Evolutionary conservation across 495 filamentous ascomycete genomes (phyloP), one percentile per base, ranked within the genome.

Genomic region (Pseudomonodictys pantanalensis): DNA sequence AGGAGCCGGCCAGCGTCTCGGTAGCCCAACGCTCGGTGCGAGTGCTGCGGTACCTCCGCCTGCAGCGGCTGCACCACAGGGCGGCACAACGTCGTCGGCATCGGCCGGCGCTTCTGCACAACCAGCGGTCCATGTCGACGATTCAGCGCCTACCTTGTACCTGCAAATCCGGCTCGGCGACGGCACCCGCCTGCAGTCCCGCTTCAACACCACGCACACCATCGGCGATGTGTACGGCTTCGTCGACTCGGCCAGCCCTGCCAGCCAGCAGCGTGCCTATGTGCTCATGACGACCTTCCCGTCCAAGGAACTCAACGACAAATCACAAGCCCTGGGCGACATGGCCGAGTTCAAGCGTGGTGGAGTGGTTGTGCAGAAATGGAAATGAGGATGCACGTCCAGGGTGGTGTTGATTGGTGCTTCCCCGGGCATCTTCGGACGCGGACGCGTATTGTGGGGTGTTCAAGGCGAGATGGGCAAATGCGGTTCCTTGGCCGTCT

Each of bases 261-360:
- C 74, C 10, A 79, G 82, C 56, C 77, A 75, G 47, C 67, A 72
- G 39, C 80, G 92, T 18, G 65, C 77, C 10, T 98, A 90, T 81
- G 86, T 88, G 7, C 71, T 98, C 52, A 92, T 95, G 70, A 98
- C 93, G 1, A 97, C 95, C 0, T 97, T 97, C 72, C 93, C 95
- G 2, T 96, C 86, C 73, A 96, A 91, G 75, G 92, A 97, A 65
- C 81, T 97, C 49, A 86, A 76, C 18, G 91, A 98, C 57, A 84
- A 86, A 70, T 72, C 65, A 1, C 74, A 75, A 56, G 82, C 81
- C 4, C 71, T 97, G 35, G 89, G 87, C 1, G 90, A 95, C 30
- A 76, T 95, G 72, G 66, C 83, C 0, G 91, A 95, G 52, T 92
- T 95, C 75, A 95, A 91, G 72, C 75, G 85, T 15, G 85, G 85